A percentile compares a stretch with the other conserved stretches of the same genome.
Conservation (phyloP, 2,329 filamentous ascomycete genomes). For the Polychaeton citri region DNA sequence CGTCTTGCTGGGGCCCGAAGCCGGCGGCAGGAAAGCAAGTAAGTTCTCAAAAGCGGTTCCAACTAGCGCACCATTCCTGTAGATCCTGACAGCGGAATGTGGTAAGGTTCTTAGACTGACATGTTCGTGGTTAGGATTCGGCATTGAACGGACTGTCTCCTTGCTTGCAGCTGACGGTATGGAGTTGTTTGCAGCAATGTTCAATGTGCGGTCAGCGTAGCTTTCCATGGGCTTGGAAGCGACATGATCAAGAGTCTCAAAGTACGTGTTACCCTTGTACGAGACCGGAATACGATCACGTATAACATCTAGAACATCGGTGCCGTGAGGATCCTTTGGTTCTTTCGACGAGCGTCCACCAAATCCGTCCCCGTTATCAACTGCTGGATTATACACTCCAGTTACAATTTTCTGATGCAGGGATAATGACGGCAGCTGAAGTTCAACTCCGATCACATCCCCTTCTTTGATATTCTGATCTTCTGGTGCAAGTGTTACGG, state of each 20-base stretch:
- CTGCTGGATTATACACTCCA: constrained; percentile 74
- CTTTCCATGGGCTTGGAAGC: constrained; percentile 75
- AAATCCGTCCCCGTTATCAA: constrained; percentile 51
- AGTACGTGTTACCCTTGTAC: constrained; percentile 87
- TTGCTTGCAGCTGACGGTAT: constrained; percentile 26
- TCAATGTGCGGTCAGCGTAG: constrained; percentile 35
- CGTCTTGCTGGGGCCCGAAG: constrained; percentile 59
- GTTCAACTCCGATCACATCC: constrained; percentile 88
- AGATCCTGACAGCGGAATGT: constrained; percentile 72
- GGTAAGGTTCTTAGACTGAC: constrained; percentile 77
- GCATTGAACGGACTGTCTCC: constrained; percentile 40
- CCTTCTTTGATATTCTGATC: constrained; percentile 73
- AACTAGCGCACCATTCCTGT: constrained; percentile 80
- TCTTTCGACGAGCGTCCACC: constrained; percentile 29
- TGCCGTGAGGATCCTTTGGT: constrained; percentile 21
- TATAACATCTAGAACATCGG: constrained; percentile 61
- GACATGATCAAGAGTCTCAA: constrained; percentile 84
- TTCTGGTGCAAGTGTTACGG: constrained; percentile 16
- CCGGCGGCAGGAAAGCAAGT: constrained; percentile 80
- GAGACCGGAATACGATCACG: constrained; percentile 90
- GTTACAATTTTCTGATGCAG: constrained; percentile 80
- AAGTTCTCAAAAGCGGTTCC: constrained; percentile 82
- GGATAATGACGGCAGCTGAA: constrained; percentile 71
- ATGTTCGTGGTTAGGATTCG: constrained; percentile 57
- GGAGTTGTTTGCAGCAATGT: constrained; percentile 49